Evolutionary conservation across 495 filamentous ascomycete genomes (phyloP), one percentile per base, ranked within the genome.

Genomic region (Hypoxylon cercidicola): DNA sequence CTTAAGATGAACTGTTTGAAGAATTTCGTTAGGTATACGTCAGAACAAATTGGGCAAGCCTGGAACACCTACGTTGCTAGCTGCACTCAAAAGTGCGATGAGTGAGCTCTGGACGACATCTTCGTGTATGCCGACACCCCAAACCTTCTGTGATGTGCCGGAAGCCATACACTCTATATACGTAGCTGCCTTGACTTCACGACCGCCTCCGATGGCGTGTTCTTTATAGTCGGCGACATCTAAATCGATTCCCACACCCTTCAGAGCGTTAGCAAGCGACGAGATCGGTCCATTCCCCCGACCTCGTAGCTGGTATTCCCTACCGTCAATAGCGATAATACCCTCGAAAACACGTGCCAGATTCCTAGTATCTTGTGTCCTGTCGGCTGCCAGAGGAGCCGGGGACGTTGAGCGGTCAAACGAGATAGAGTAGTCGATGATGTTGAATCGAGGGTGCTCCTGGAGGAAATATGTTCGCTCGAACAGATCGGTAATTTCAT

Each of bases 221-320:
- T 97, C 96, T 78, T 97, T 97, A 77, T 98, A 98, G 72, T 97
- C 92, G 46, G 85, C 85, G 51, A 98, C 94, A 73, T 99, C 93
- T 3, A 99, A 81, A 68, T 97, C 90, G 41, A 98, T 88, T 28
- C 91, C 91, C n/a, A 99, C 79, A 7, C 83, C 81, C 46, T 85
- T 82, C 20, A 99, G 84, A 9, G 94, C 95, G 64, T 93, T 87
- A 12, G 93, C 91, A 63, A 98, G 77, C 37, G 90, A 90, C 0
- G 93, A 97, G 58, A 97, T 90, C 11, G 94, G 91, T 69, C 95
- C 95, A 72, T 94, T 93, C 12, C 96, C 95, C 2, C 87, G 81
- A 53, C 96, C 94, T 15, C 82, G 85, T 62, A 98, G 87, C 47
- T 82, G 79, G 68, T 93, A 89, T 76, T 98, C 92, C 16, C 79